Percentiles rank a stretch among this genome's conserved stretches.
Conservation (phyloP, 2,329 filamentous ascomycete species). For the Diplodia intermedia region DNA sequence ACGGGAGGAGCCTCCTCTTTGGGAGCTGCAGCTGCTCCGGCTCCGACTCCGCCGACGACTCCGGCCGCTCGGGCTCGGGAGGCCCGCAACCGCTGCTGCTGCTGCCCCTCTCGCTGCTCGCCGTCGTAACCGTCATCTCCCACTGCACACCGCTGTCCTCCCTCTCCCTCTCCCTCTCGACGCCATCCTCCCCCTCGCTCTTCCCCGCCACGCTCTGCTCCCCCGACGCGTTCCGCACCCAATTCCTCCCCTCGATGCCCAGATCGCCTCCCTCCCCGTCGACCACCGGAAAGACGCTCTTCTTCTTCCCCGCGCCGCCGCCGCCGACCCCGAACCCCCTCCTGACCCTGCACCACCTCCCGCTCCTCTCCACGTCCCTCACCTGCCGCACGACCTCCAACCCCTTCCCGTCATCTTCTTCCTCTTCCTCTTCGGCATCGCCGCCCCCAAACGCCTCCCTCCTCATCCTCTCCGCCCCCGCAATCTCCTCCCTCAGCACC, state of each 20-base stretch:
- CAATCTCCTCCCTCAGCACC: conserved; percentile 33
- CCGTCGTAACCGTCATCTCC: not conserved
- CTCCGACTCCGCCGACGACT: not conserved
- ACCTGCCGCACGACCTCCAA: conserved; percentile 33
- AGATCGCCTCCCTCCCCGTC: conserved; percentile 26
- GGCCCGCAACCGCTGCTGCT: not conserved
- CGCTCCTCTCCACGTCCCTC: conserved; percentile 32
- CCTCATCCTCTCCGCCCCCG: conserved; percentile 26
- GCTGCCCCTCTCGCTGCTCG: not conserved
- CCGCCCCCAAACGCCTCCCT: conserved; percentile 25
- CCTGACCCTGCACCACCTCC: conserved; percentile 25
- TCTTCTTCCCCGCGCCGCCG: not conserved
- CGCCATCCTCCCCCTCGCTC: conserved; percentile 10
- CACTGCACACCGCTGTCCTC: conserved; percentile 16
- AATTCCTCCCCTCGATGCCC: conserved; percentile 32
- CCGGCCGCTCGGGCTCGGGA: not conserved
- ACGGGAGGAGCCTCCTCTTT: not conserved
- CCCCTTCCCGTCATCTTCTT: conserved; percentile 40
- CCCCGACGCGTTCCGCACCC: conserved; percentile 22
- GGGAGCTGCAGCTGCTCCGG: too few species aligned
- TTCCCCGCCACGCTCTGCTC: conserved; percentile 33
- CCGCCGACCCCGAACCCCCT: not conserved
- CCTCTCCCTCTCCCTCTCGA: conserved; percentile 26
- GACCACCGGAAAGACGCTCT: not conserved
- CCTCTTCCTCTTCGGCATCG: conserved; percentile 22